These are phyloP conservation scores for Macadamia integrifolia DNA, from an alignment of 164 flowering plant genomes.

Conservation along the genomic window DNA sequence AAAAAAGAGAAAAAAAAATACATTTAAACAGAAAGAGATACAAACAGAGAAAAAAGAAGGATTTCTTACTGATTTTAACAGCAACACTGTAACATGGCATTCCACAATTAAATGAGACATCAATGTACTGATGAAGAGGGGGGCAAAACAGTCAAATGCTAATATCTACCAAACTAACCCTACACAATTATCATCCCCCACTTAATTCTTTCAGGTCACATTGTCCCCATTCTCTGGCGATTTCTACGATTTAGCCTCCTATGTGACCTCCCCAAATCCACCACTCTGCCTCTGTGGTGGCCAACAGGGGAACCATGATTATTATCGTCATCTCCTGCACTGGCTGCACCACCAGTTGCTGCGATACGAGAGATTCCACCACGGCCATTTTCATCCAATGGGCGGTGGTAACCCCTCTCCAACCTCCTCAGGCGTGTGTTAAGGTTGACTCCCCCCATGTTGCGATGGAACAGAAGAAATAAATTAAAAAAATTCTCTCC, in stretches of 20 bases:
- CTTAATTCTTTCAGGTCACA: slow-evolving; percentile 2
- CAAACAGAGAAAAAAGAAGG: too few relatives aligned
- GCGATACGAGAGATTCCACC: slow-evolving; percentile 1
- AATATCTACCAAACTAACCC: too few relatives aligned
- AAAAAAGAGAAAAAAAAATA: too few relatives aligned
- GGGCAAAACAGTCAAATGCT: too few relatives aligned
- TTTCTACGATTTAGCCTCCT: slow-evolving; percentile 25
- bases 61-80: too few relatives aligned
- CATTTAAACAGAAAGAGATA: too few relatives aligned
- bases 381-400: slow-evolving; percentile 14
- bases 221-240: slow-evolving; percentile 10
- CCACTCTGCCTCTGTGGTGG: slow-evolving; percentile 3
- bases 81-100: too few relatives aligned
- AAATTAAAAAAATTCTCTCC: slow-evolving; percentile 43
- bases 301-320: too few relatives aligned
- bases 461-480: slow-evolving; percentile 51
- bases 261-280: slow-evolving; percentile 19
- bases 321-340: slow-evolving; percentile 9
- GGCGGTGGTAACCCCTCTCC: slow-evolving; percentile 21
- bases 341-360: slow-evolving; percentile 1
- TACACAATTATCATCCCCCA: too few relatives aligned
- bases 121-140: too few relatives aligned
- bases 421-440: slow-evolving; percentile 37
- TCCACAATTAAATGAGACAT: too few relatives aligned
- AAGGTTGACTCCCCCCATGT: slow-evolving; percentile 30